These are phyloP conservation scores for Blastomyces percursus DNA, from an alignment of 2,329 filamentous ascomycete genomes.

Conservation along the genomic window DNA sequence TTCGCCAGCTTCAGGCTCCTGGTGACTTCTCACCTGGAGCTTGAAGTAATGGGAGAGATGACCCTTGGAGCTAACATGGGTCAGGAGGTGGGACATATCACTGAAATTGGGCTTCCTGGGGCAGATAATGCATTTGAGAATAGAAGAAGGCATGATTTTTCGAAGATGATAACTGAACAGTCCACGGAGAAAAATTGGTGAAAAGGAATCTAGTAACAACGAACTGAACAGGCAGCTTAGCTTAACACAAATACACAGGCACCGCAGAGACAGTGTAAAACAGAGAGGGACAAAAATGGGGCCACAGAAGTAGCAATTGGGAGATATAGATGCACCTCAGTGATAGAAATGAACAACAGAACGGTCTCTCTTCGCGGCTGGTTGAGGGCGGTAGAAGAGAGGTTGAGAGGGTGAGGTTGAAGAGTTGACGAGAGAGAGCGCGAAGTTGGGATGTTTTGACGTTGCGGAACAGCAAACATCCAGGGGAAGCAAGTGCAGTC, in stretches of 20 bases:
- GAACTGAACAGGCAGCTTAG: not conserved
- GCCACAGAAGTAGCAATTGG: slow-evolving; percentile 14
- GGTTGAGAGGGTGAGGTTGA: slow-evolving; percentile 13
- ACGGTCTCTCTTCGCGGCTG: slow-evolving; percentile 13
- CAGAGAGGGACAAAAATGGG: slow-evolving; percentile 12
- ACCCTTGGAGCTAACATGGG: slow-evolving; percentile 85
- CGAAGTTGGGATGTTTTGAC: slow-evolving; percentile 16
- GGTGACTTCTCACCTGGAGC: slow-evolving; percentile 58
- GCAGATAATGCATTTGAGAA: slow-evolving; percentile 73
- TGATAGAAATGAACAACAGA: slow-evolving; percentile 6
- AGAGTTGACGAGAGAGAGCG: slow-evolving; percentile 19
- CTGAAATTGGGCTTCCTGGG: slow-evolving; percentile 71
- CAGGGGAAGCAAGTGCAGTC: not conserved
- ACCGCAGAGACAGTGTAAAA: slow-evolving; percentile 9
- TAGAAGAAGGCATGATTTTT: slow-evolving; percentile 35
- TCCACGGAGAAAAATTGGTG: not conserved
- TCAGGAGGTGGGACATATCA: slow-evolving; percentile 82
- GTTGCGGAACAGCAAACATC: not conserved
- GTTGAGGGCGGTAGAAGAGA: slow-evolving; percentile 12
- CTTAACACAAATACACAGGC: not conserved
- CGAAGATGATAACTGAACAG: not conserved
- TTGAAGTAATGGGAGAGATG: slow-evolving; percentile 79
- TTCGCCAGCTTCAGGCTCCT: slow-evolving; percentile 53
- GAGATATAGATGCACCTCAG: slow-evolving; percentile 15
- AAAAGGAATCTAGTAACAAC: not conserved